Conservation (phyloP, 192 early-diverging fungal genomes). For the Pilaira anomala region DNA sequence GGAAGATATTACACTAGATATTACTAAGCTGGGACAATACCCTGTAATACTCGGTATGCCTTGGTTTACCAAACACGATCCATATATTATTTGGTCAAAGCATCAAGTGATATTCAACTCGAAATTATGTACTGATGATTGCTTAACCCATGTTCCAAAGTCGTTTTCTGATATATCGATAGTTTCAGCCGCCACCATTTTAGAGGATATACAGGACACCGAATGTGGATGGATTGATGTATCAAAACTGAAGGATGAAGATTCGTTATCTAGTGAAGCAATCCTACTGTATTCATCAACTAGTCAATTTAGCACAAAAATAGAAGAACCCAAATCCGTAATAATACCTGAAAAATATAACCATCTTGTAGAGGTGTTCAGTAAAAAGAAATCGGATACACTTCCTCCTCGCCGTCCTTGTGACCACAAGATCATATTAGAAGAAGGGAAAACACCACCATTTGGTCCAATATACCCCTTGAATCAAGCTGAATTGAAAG, state of each 20-base stretch:
- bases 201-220: no score
- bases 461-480: conserved; percentile 14
- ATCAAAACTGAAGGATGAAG: no score
- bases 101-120: not conserved
- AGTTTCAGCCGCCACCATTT: no score
- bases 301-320: no score
- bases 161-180: no score
- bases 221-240: no score
- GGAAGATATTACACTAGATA: not conserved
- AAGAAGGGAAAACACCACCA: conserved; percentile 21
- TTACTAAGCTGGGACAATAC: not conserved
- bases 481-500: conserved; percentile 7
- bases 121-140: not conserved
- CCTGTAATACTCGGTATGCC: conserved; percentile 12
- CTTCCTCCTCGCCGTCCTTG: conserved; percentile 1
- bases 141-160: not conserved
- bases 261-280: no score
- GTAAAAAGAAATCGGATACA: not conserved
- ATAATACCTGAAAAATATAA: conserved; percentile 1
- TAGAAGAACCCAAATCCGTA: no score
- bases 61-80: not conserved
- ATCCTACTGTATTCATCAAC: no score
- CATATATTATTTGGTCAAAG: conserved; percentile 2
- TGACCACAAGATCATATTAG: not conserved
- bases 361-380: not conserved